Base-by-base conservation (phyloP, 2,329 filamentous ascomycete species). In the Penicillium psychrosexuale region DNA sequence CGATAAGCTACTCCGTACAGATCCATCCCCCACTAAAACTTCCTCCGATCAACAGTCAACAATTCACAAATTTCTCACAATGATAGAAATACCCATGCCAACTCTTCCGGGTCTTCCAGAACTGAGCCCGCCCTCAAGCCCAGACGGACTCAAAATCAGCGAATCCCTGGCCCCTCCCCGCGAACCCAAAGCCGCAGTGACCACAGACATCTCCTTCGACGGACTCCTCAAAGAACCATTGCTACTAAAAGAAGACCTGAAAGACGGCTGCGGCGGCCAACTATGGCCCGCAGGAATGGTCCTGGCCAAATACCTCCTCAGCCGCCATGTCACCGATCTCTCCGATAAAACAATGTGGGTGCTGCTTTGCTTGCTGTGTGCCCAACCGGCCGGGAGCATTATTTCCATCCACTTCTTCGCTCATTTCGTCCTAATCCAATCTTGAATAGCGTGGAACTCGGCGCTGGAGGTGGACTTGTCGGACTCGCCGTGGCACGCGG, bases 231-330 rank as follows among this genome's bases (percentile, higher is more conserved):
- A 79, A 19, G 77, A 82, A 45, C 86, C 89, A 42, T 80, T 97
- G 58, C 80, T 83, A 57, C 83, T 97, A 15, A 88, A 90, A 66
- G 91, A 97, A 72, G 92, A 97, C 73, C 82, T 96, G 45, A 84
- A 84, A 54, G 84, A 89, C 60, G 94, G 94, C 57, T 97, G 94
- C 72, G 94, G 94, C 46, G 94, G 94, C 2, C 90, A 95, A 74
- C 82, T 95, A 11, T 97, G 94, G 94, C 93, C 92, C 3, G 93
- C 93, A 0, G 94, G 94, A 11, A 89, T 96, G 85, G 84, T 94
- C 15, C 79, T 99, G 50, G 84, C 89, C 19, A 90, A 88, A 73
- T 95, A 97, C 70, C 83, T 97, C 81, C 80, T 97, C 56, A 83
- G 87, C 49, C 86, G 86, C 68, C 88, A 90, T 64, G 78, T 77